Percentiles rank a stretch among this genome's conserved stretches.
Evolutionary conservation across 1,284 basidiomycete species (phyloP).

Genomic region (Stygiomarasmius scandens): DNA sequence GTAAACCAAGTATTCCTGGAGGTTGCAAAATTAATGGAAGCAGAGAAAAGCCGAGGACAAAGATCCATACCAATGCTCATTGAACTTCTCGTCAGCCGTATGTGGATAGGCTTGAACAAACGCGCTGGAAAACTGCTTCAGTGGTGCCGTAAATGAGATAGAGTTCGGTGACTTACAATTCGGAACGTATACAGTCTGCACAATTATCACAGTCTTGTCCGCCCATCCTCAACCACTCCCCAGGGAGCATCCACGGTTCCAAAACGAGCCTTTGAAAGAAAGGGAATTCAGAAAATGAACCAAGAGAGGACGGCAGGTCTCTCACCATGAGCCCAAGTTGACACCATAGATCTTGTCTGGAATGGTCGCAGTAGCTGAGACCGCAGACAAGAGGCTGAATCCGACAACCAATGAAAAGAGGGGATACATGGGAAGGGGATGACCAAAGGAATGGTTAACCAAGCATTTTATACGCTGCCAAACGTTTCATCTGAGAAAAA

Average conservation of each 20-base stretch:
- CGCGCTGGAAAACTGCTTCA: constrained; percentile 37
- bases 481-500: too few relatives aligned
- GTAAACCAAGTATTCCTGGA: constrained; percentile 74
- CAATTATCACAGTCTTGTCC: constrained; percentile 58
- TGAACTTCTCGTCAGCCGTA: constrained; percentile 61
- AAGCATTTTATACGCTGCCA: too few relatives aligned
- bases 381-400: too few relatives aligned
- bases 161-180: constrained; percentile 48
- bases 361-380: constrained; percentile 16
- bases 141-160: constrained; percentile 4
- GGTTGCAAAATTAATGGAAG: constrained; percentile 7
- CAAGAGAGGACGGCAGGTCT: neutral
- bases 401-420: too few relatives aligned
- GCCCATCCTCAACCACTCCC: constrained; percentile 70
- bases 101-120: constrained; percentile 61
- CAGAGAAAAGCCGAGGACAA: neutral
- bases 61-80: constrained; percentile 59
- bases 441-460: too few relatives aligned
- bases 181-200: constrained; percentile 56
- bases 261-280: constrained; percentile 49
- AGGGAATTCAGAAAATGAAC: constrained; percentile 3
- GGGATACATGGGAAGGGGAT: too few relatives aligned
- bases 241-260: constrained; percentile 73
- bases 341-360: constrained; percentile 66
- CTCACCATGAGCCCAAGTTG: constrained; percentile 64